Evolutionary conservation across 192 early-diverging fungal genomes (phyloP).

Genomic region (Linnemannia exigua): DNA sequence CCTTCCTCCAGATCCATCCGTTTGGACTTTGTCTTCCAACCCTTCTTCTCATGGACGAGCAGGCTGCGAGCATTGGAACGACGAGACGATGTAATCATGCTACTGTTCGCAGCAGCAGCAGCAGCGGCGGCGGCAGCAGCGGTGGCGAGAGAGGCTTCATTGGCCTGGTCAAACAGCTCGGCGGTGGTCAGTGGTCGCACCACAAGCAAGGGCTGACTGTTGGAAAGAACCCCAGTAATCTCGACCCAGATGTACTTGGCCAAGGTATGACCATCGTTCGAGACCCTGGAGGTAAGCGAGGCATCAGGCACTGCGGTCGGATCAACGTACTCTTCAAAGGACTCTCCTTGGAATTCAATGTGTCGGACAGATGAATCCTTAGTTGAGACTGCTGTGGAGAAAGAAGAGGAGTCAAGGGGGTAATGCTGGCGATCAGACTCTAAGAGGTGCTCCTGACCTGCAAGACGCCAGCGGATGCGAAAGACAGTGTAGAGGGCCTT

Average conservation of each 20-base stretch:
- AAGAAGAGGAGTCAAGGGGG: background rate
- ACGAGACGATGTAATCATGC: background rate
- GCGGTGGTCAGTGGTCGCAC: conserved; percentile 24
- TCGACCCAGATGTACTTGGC: conserved; percentile 33
- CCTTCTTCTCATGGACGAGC: background rate
- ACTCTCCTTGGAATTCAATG: conserved; percentile 49
- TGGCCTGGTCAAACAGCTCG: background rate
- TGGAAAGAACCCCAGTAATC: conserved; percentile 23
- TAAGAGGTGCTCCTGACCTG: background rate
- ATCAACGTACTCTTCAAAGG: conserved; percentile 48
- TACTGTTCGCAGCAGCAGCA: background rate
- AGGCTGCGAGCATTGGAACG: background rate
- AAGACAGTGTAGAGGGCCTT: conserved; percentile 26
- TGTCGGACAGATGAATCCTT: background rate
- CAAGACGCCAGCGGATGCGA: conserved; percentile 32
- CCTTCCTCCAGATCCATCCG: conserved; percentile 37
- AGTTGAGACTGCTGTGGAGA: too few species aligned
- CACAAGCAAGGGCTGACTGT: conserved; percentile 35
- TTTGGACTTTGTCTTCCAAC: conserved; percentile 21
- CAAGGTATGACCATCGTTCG: conserved; percentile 2
- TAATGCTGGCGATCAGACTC: background rate
- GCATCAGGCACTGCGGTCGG: conserved; percentile 17
- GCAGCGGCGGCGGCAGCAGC: background rate
- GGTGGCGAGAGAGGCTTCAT: background rate
- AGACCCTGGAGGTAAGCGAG: background rate